phyloP scores from a whole-genome alignment of 1,284 basidiomycete species.

The Naganishia cerealis region DNA sequence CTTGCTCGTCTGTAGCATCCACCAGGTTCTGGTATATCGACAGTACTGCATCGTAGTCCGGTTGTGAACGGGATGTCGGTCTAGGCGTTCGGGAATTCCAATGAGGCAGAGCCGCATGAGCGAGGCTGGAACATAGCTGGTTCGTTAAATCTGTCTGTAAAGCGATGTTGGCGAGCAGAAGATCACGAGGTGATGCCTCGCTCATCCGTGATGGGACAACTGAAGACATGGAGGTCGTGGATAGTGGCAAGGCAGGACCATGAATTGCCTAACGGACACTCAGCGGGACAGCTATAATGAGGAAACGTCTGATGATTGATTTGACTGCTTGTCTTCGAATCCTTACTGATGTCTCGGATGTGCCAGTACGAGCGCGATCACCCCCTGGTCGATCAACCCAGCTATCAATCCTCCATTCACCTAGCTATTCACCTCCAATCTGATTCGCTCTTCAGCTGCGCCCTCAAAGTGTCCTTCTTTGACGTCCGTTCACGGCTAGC shows the following conservation, averaged over 20 bases:
- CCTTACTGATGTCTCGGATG: conserved; percentile 2
- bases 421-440: not conserved
- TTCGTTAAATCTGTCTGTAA: conserved; percentile 29
- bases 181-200: conserved; percentile 27
- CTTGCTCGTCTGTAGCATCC: conserved; percentile 30
- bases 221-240: not conserved
- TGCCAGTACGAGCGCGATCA: not conserved
- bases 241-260: not conserved
- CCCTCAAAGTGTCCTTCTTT: not conserved
- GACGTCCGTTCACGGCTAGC: not conserved
- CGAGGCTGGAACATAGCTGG: conserved; percentile 28
- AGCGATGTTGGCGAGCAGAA: conserved; percentile 32
- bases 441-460: not conserved
- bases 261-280: too few relatives aligned
- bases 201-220: not conserved
- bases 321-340: not conserved
- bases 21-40: conserved; percentile 23
- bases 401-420: too few relatives aligned
- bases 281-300: too few relatives aligned
- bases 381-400: not conserved
- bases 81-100: not conserved
- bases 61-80: not conserved
- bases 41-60: conserved; percentile 15
- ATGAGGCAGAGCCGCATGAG: conserved; percentile 8
- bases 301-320: too few relatives aligned